Evolutionary conservation across 805 yeast genomes (phyloP).

Genomic region (Candida jianshihensis): DNA sequence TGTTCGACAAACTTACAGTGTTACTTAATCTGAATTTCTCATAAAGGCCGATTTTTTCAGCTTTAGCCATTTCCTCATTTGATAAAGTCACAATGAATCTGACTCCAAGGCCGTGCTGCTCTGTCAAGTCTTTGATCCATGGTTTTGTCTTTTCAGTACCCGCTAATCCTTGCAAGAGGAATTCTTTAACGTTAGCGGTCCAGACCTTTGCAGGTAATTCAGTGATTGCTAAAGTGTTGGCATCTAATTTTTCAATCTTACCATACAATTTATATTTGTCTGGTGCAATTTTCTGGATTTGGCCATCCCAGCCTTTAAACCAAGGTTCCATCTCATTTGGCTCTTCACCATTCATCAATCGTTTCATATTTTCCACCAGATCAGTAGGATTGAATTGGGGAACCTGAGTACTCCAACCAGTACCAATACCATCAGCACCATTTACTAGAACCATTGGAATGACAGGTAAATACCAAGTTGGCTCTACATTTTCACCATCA

Average conservation of each 20-base stretch:
- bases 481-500: constrained; percentile 91
- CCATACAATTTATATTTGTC: constrained; percentile 78
- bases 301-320: constrained; percentile 95
- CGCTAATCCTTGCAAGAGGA: constrained; percentile 60
- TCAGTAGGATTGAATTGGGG: constrained; percentile 89
- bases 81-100: constrained; percentile 71
- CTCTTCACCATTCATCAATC: constrained; percentile 67
- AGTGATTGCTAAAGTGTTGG: constrained; percentile 76
- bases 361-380: constrained; percentile 65
- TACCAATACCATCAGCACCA: constrained; percentile 97
- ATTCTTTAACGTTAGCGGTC: constrained; percentile 89
- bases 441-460: constrained; percentile 91
- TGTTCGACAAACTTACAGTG: constrained; percentile 65
- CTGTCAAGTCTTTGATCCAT: constrained; percentile 94
- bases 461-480: constrained; percentile 93
- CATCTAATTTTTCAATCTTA: constrained; percentile 71
- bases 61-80: constrained; percentile 77
- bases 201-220: constrained; percentile 90
- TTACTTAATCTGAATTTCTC: constrained; percentile 77
- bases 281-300: constrained; percentile 52
- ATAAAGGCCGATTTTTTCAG: constrained; percentile 66
- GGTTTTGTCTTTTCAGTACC: constrained; percentile 70
- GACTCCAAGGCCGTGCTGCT: constrained; percentile 81
- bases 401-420: constrained; percentile 95
- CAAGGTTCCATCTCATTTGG: constrained; percentile 77